Percentiles rank a stretch among this genome's conserved stretches.
Conservation (phyloP, 768 basidiomycete species). For the Boletus eberwhitei region DNA sequence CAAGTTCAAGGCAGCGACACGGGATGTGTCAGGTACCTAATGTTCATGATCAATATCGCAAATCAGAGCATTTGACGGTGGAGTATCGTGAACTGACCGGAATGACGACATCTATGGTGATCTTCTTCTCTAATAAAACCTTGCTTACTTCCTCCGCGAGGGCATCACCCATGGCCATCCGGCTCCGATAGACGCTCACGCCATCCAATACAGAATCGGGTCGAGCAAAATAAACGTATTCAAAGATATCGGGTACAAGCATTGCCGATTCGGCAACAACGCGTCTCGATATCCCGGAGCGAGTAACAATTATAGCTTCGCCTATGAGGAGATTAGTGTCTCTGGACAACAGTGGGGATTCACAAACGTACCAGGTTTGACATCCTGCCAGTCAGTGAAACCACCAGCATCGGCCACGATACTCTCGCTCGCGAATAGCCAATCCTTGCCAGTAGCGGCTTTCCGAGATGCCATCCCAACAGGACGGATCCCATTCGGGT, state of each 20-base stretch:
- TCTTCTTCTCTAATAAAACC: slow-evolving; percentile 61
- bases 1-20: slow-evolving; percentile 93
- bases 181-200: slow-evolving; percentile 93
- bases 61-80: not conserved
- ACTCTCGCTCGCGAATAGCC: slow-evolving; percentile 91
- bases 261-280: slow-evolving; percentile 65
- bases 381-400: slow-evolving; percentile 90
- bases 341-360: not conserved
- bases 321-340: slow-evolving; percentile 43
- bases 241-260: slow-evolving; percentile 98
- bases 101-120: slow-evolving; percentile 92
- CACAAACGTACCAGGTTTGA: slow-evolving; percentile 69
- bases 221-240: slow-evolving; percentile 97
- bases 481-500: slow-evolving; percentile 96
- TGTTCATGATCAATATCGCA: not conserved
- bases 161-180: slow-evolving; percentile 99
- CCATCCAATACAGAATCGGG: slow-evolving; percentile 98
- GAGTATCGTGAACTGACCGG: slow-evolving; percentile 48
- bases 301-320: slow-evolving; percentile 95
- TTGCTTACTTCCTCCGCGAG: slow-evolving; percentile 83
- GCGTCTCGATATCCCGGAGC: slow-evolving; percentile 68
- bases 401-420: slow-evolving; percentile 94
- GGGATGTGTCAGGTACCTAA: slow-evolving; percentile 92
- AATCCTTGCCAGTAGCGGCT: slow-evolving; percentile 63
- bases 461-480: slow-evolving; percentile 80